A percentile compares a stretch with the other conserved stretches of the same genome.
These are phyloP conservation scores for Trebouxia sp. DNA, from an alignment of 139 green algal genomes.

Conservation along the genomic window DNA sequence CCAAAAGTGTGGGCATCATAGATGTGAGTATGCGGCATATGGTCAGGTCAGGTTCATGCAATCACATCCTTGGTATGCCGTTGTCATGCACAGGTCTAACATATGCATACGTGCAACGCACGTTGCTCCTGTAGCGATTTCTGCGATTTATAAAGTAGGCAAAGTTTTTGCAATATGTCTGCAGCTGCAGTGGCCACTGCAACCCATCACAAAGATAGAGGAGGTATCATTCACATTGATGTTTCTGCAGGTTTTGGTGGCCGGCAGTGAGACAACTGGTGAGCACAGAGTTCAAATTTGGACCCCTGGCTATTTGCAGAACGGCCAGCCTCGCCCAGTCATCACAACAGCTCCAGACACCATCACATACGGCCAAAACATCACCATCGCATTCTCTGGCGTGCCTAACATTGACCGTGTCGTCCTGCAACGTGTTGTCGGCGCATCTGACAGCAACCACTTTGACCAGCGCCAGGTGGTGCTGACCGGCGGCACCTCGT, in stretches of 20 bases:
- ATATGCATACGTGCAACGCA: no score
- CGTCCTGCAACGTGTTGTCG: neutral
- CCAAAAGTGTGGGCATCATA: no score
- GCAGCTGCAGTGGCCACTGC: no score
- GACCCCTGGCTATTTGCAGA: conserved; percentile 22
- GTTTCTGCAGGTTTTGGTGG: conserved; percentile 5
- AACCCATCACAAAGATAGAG: no score
- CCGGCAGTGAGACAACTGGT: conserved; percentile 23
- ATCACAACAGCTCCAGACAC: neutral
- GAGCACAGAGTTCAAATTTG: conserved; percentile 27
- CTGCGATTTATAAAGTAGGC: no score
- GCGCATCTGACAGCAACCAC: conserved; percentile 21
- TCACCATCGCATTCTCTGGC: conserved; percentile 14
- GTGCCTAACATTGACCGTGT: conserved; percentile 9
- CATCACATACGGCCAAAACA: neutral
- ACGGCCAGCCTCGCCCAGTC: neutral
- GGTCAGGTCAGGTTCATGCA: no score
- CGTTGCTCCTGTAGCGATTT: no score
- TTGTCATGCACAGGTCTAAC: no score
- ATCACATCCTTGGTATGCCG: no score
- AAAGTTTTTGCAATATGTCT: no score
- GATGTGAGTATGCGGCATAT: no score
- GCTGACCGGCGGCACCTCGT: neutral
- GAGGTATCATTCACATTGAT: no score
- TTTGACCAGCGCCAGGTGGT: conserved; percentile 27